phyloP scores from a whole-genome alignment of 192 early-diverging fungal genomes.

The Coemansia sp. region DNA sequence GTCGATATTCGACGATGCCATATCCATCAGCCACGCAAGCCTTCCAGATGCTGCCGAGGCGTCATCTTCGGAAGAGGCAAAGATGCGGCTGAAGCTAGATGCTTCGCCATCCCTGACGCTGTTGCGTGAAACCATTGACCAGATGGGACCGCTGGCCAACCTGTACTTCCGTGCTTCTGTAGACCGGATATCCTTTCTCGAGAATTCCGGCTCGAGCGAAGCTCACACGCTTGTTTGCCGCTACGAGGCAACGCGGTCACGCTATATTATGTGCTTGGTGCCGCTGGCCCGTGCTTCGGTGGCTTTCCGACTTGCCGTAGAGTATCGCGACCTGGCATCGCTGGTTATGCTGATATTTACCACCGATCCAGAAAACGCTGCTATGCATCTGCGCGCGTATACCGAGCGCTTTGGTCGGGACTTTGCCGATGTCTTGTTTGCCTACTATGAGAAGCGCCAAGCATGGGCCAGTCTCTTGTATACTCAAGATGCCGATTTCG shows the following conservation, averaged over 20 bases:
- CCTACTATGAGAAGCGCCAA: conserved; percentile 45
- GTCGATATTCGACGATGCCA: conserved; percentile 21
- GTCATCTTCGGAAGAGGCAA: not conserved
- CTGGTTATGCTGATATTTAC: conserved; percentile 40
- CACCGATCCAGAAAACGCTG: conserved; percentile 22
- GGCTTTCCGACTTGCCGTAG: conserved; percentile 46
- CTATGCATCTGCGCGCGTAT: conserved; percentile 25
- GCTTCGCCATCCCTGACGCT: conserved; percentile 35
- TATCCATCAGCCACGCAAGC: conserved; percentile 15
- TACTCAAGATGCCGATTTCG: conserved; percentile 16
- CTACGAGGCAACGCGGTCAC: conserved; percentile 31
- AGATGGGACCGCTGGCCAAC: conserved; percentile 38
- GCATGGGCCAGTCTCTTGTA: conserved; percentile 47
- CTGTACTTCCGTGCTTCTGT: conserved; percentile 37
- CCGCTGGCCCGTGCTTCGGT: conserved; percentile 29
- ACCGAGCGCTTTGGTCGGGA: conserved; percentile 23
- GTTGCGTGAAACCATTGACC: conserved; percentile 36
- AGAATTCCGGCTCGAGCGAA: conserved; percentile 1
- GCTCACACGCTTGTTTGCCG: conserved; percentile 11
- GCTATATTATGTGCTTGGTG: conserved; percentile 39
- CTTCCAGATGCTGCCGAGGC: conserved; percentile 4
- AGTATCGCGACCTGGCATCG: conserved; percentile 36
- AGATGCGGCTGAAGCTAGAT: conserved; percentile 7
- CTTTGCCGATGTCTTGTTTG: conserved; percentile 40
- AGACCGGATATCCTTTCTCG: conserved; percentile 24